Percentiles rank a stretch among this genome's conserved stretches.
Conservation (phyloP, 441 rosid genomes). For the Populus hybrid region DNA sequence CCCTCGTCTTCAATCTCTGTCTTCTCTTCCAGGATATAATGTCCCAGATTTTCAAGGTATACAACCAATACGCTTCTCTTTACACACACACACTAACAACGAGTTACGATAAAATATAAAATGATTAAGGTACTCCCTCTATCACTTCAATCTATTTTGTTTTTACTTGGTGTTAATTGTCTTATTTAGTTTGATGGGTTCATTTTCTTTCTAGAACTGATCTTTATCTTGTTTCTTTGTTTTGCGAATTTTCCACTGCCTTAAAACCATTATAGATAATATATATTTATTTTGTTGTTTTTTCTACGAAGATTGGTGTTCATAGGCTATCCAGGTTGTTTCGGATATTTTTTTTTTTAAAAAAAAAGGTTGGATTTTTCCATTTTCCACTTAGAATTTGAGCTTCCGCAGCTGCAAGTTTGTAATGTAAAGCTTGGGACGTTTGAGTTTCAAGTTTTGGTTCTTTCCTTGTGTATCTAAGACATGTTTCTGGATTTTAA, state of each 20-base stretch:
- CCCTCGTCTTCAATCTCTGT: slow-evolving; percentile 27
- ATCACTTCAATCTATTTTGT: background rate
- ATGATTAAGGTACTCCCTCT: background rate
- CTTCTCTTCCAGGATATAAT: slow-evolving; percentile 30
- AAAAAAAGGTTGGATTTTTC: background rate
- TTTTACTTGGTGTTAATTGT: background rate
- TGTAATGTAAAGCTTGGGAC: slow-evolving; percentile 14
- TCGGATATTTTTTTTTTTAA: background rate
- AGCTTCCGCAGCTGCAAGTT: slow-evolving; percentile 15
- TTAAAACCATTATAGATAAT: background rate
- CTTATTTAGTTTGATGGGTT: slow-evolving; percentile 13
- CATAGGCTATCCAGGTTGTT: background rate
- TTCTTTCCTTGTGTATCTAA: background rate
- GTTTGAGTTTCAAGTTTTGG: slow-evolving; percentile 21
- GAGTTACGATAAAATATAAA: background rate
- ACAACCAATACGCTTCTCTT: background rate
- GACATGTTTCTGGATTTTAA: slow-evolving; percentile 6
- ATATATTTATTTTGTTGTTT: background rate
- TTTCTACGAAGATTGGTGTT: background rate
- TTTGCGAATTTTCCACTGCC: background rate
- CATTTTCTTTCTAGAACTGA: background rate
- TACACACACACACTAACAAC: too few relatives aligned
- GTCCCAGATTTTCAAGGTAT: slow-evolving; percentile 54
- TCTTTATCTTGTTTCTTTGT: slow-evolving; percentile 9
- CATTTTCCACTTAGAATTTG: slow-evolving; percentile 19